Percentiles rank a stretch among this genome's conserved stretches.
phyloP scores from a whole-genome alignment of 1,139 yeast genomes.

The Hanseniaspora gamundiae region DNA sequence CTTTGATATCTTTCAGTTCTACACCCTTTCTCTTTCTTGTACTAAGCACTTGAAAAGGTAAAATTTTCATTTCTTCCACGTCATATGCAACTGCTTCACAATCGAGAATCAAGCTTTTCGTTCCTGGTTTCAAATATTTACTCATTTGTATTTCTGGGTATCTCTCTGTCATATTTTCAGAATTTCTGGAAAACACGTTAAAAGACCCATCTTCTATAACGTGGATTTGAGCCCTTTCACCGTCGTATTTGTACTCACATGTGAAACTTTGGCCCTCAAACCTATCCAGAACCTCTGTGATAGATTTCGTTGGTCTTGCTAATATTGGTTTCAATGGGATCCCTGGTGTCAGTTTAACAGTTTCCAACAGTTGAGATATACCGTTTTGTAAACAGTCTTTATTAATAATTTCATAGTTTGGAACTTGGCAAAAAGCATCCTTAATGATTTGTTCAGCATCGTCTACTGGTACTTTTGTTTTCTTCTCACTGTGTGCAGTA shows the following conservation, averaged over 20 bases:
- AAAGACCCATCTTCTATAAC: conserved; percentile 54
- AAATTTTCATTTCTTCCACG: conserved; percentile 51
- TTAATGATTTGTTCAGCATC: conserved; percentile 68
- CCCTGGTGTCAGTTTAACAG: conserved; percentile 76
- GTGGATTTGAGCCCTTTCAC: conserved; percentile 95
- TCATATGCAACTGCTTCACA: conserved; percentile 99
- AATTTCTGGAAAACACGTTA: conserved; percentile 78
- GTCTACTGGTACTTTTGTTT: conserved; percentile 24
- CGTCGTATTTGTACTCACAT: conserved; percentile 94
- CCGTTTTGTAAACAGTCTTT: conserved; percentile 57
- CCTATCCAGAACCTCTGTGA: conserved; percentile 78
- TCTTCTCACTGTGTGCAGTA: conserved; percentile 12
- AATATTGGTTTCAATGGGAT: conserved; percentile 95
- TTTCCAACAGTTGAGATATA: conserved; percentile 46
- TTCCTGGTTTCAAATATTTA: conserved; percentile 35
- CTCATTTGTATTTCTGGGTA: conserved; percentile 82
- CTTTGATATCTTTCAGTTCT: conserved; percentile 73
- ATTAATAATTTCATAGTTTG: conserved; percentile 75
- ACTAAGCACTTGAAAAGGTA: conserved; percentile 86
- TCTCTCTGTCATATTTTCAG: conserved; percentile 93
- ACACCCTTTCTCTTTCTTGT: conserved; percentile 94
- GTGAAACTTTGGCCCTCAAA: conserved; percentile 80
- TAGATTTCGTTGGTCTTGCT: conserved; percentile 93
- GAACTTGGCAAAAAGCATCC: conserved; percentile 84
- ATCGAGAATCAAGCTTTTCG: conserved; percentile 60